These are phyloP conservation scores for Ceratocystis ficicola DNA, from an alignment of 2,329 filamentous ascomycete genomes.

Conservation along the genomic window DNA sequence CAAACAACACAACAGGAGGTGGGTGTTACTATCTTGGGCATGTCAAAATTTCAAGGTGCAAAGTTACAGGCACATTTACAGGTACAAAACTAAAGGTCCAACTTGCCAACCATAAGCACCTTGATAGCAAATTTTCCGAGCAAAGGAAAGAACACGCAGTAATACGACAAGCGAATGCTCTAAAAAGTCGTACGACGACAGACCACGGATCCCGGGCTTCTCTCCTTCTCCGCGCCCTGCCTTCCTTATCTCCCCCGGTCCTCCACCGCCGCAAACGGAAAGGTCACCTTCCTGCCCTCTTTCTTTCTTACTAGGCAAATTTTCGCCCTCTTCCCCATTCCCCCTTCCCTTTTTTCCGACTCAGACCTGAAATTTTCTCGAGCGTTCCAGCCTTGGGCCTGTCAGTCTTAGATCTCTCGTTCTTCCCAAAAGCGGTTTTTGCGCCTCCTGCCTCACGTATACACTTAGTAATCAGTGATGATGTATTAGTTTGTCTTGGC, in stretches of 20 bases:
- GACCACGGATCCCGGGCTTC: neutral
- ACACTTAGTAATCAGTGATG: neutral
- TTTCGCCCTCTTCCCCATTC: neutral
- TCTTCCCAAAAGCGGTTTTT: neutral
- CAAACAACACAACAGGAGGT: too few species aligned
- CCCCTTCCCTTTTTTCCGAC: neutral
- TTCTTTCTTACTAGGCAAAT: neutral
- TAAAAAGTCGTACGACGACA: neutral
- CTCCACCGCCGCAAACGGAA: neutral
- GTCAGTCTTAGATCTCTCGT: too few species aligned
- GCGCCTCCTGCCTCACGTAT: neutral
- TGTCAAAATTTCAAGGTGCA: too few species aligned
- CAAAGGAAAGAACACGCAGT: neutral
- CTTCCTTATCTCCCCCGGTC: neutral
- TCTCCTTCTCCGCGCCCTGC: neutral
- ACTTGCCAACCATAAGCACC: too few species aligned
- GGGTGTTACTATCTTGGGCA: too few species aligned
- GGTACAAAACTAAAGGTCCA: too few species aligned
- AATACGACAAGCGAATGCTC: too few species aligned
- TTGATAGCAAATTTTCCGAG: neutral
- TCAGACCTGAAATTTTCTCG: too few species aligned
- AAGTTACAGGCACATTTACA: too few species aligned
- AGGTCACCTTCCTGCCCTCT: neutral
- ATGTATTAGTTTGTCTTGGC: too few species aligned
- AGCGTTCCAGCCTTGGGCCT: too few species aligned